Evolutionary conservation across 768 basidiomycete genomes (phyloP).

Genomic region (Floccularia luteovirens): DNA sequence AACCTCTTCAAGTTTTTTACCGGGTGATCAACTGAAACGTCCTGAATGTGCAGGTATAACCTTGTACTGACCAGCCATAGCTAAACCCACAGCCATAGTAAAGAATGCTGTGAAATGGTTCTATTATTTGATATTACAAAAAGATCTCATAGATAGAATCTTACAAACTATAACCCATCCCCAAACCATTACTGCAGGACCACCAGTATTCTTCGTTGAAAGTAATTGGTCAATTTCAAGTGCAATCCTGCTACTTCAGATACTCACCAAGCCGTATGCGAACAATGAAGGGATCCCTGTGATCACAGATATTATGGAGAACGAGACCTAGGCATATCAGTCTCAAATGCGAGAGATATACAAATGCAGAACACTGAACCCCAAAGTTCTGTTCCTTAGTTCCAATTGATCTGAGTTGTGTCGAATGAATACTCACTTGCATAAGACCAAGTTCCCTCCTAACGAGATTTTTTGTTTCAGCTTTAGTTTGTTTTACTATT

Average conservation of each 20-base stretch:
- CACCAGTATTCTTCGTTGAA: conserved; percentile 54
- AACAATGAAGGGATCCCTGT: conserved; percentile 69
- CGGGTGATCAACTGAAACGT: too few relatives aligned
- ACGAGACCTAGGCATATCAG: conserved; percentile 35
- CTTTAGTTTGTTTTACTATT: too few relatives aligned
- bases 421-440: conserved; percentile 32
- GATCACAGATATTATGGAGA: conserved; percentile 71
- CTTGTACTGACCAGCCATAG: conserved; percentile 58
- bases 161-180: conserved; percentile 60
- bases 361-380: conserved; percentile 19
- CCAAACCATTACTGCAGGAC: conserved; percentile 75
- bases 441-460: conserved; percentile 59
- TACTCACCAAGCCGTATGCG: conserved; percentile 55
- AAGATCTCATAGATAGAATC: conserved; percentile 10
- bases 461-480: background rate
- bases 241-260: background rate
- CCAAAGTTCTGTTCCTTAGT: conserved; percentile 51
- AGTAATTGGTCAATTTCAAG: background rate
- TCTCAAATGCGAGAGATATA: conserved; percentile 4
- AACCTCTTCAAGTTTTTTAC: conserved; percentile 30
- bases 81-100: conserved; percentile 64
- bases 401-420: conserved; percentile 1
- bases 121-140: background rate
- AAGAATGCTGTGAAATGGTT: conserved; percentile 37
- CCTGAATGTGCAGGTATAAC: background rate